Evolutionary conservation across 2,329 filamentous ascomycete species (phyloP), one percentile per base, ranked within the genome.

Genomic region (Coniochaeta ligniaria): DNA sequence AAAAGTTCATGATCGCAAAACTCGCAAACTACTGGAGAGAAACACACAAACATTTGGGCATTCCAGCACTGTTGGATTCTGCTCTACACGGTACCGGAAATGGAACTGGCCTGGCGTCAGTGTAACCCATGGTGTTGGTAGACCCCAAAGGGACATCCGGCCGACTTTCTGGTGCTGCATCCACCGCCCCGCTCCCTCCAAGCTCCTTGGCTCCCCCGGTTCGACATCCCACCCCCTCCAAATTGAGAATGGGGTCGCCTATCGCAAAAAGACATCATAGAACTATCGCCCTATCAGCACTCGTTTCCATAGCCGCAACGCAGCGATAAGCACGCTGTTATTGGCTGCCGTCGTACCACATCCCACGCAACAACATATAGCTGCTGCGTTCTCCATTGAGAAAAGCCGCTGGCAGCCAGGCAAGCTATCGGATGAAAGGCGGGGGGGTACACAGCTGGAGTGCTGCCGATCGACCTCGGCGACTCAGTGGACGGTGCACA

Each of bases 281-380:
- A 55, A 24, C 24, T 31, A 52, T 52, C 24, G 47, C 14, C 47
- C 47, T 52, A 54, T 55, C 22, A 26, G 24, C 52, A 26, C n/a
- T 28, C 56, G 59, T 58, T 56, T 57, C 54, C 66, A 62, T 60
- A 66, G 62, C 63, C 62, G 64, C 64, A 66, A 65, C 59, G 61
- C 60, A 60, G 59, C 66, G 66, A 68, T 70, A 66, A 68, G 64
- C 58, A 41, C 41, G 56, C 35, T 55, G 56, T 61, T 60, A 67
- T 65, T 66, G 65, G 61, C 62, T 70, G 64, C 65, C 67, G 67
- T 68, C 67, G 68, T 64, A 64, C 64, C 60, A 55, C 64, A 66
- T 69, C 68, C 67, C 67, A 64, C 67, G 55, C 62, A 26, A 28
- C 20, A 28, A 52, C 24, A 28, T 52, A 26, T 5, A 24, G 47